Evolutionary conservation across 2,329 filamentous ascomycete genomes (phyloP), one percentile per base, ranked within the genome.

Genomic region (Chaetomiaceae sp.): DNA sequence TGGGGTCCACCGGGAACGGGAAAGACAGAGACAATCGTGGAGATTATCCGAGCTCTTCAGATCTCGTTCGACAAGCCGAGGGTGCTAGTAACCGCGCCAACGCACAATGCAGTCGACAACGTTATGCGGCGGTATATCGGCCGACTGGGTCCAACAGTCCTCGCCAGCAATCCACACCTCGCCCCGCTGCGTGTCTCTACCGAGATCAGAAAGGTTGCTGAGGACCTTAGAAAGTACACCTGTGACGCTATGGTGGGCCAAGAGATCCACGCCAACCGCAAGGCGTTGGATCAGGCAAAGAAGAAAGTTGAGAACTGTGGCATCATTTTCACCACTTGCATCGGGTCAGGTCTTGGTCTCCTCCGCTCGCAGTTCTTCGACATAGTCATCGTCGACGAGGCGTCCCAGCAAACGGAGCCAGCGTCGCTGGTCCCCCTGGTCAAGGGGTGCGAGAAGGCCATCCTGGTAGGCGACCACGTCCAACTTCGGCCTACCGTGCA

Each of bases 1-100:
- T 75, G 73, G 72, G 73, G 72, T 0, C 71, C 73, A 11, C 73
- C 73, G 1, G 74, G 73, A 4, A 75, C 73, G 1, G 72, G 72
- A 4, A 75, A 75, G 54, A 74, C 72, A 0, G 66, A 71, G 32
- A 74, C 71, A 0, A 68, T 73, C 6, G 68, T 73, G 1, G 63
- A 66, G 20, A 71, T 74, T 23, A 60, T 75, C 14, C 55, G 59
- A 4, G 62, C 64, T 4, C 46, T 74, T n/a, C 62, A 69, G 20
- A 48, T 48, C 6, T 48, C 52, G 16, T 51, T 67, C 6, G 52
- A 58, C 1, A 53, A 62, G 4, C 59, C 56, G 1, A 58, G 67
- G 2, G 62, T 74, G 23, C 59, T 75, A 0, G 66, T 75, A 5
- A 68, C 70, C 6, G 72, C 73, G 0, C 72, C 73, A 11, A 75